Percentiles rank a stretch among this genome's conserved stretches.
Evolutionary conservation across 257 asterid genomes (phyloP).

Genomic region (Ligustrum vulgare): DNA sequence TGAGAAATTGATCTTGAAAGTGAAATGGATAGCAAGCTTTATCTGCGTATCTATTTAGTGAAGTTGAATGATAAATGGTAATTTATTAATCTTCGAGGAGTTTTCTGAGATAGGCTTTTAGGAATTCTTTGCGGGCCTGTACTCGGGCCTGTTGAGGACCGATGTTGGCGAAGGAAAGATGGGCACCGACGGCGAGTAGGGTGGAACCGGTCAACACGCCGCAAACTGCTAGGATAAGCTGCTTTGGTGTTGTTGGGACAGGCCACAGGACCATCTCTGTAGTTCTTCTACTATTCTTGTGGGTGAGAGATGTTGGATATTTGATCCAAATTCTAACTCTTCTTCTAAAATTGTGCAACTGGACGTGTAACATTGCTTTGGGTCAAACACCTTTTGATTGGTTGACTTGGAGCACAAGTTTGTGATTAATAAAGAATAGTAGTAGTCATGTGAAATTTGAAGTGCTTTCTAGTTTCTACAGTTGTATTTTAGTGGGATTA

Average conservation of each 20-base stretch:
- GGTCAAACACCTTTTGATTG: too few species aligned
- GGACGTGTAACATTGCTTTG: too few species aligned
- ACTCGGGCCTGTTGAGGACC: slow-evolving; percentile 57
- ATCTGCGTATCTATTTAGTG: background rate
- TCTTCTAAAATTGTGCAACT: too few species aligned
- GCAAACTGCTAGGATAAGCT: slow-evolving; percentile 38
- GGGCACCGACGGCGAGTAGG: slow-evolving; percentile 39
- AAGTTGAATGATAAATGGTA: background rate
- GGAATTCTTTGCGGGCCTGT: slow-evolving; percentile 50
- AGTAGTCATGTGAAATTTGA: too few species aligned
- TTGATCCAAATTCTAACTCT: too few species aligned
- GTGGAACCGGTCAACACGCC: slow-evolving; percentile 45
- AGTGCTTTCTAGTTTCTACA: too few species aligned
- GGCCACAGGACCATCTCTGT: slow-evolving; percentile 38
- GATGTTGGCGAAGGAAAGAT: slow-evolving; percentile 50
- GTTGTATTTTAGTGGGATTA: too few species aligned
- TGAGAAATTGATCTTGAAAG: background rate
- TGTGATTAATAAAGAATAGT: too few species aligned
- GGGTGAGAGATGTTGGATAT: too few species aligned
- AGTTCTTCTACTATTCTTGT: background rate
- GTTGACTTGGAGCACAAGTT: too few species aligned
- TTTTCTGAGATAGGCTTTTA: slow-evolving; percentile 49
- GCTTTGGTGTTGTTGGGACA: slow-evolving; percentile 39
- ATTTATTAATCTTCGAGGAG: slow-evolving; percentile 41
- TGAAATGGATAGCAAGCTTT: background rate